Base-by-base conservation (phyloP, 345 rosid species). In the Gossypium mustelinum region DNA sequence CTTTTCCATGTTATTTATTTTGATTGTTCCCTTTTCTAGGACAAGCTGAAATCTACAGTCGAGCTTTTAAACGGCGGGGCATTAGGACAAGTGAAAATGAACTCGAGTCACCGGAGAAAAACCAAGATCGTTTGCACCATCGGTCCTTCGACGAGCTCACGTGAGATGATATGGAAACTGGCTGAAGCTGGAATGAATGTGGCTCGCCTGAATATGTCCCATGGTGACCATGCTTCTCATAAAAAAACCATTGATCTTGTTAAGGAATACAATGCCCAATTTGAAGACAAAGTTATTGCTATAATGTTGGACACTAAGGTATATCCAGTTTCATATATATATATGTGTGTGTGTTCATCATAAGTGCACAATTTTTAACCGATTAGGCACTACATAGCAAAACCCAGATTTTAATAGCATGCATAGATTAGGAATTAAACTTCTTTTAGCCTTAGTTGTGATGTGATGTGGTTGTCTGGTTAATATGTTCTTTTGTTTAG, bases 261-360 rank as follows among this genome's bases (percentile, higher is more conserved):
- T 62, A 93, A 86, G 51, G 99, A 95, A 73, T 95, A 93, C 78
- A 95, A 95, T 83, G 88, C 98, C 80, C 89, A 83, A 61, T 90
- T 88, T 66, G 81, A 81, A 14, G 96, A 95, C 82, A 95, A 90
- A 80, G 94, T 86, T 55, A 83, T 93, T 55, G 90, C 99, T 79
- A 87, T 93, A 2, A 93, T 95, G 98, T 81, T 92, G 75, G 98
- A 95, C 81, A 95, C 99, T 20, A 95, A 95, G 97, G 98, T 92
- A 86, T 41, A 54, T 7, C 62, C 62, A 39, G 39, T 55, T 59
- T 20, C 29, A 24, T 16, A 39, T 22, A 24, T 20, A 45, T 51
- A 52, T 11, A 2, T 20, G 18, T 71, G 44, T 51, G 3, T 13
- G 55, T 71, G 44, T 69, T 27, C 60, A 55, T 29, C 45, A 52